These are phyloP conservation scores for Amoeboaphelidium occidentale DNA, from an alignment of 371 early-diverging fungal genomes.

Conservation along the genomic window DNA sequence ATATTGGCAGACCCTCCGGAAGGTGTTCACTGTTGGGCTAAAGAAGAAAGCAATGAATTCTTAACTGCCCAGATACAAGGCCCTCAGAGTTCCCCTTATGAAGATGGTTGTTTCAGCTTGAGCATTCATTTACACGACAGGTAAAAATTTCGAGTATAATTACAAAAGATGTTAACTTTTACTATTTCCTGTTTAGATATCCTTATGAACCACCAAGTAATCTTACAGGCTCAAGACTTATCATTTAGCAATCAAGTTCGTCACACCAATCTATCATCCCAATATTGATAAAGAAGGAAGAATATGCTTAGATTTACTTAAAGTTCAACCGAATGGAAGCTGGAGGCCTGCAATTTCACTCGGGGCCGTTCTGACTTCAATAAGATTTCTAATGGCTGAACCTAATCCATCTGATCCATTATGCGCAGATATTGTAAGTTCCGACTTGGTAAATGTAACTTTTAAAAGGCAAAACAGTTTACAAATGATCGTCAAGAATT, in stretches of 20 bases:
- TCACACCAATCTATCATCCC: slow-evolving; percentile 19
- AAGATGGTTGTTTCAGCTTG: background rate
- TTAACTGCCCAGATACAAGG: slow-evolving; percentile 1
- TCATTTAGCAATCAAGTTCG: too few species aligned
- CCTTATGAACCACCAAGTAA: slow-evolving; percentile 19
- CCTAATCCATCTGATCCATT: slow-evolving; percentile 22
- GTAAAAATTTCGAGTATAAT: background rate
- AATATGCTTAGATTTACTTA: slow-evolving; percentile 19
- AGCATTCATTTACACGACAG: slow-evolving; percentile 1
- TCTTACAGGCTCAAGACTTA: too few species aligned
- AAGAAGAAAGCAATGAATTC: background rate
- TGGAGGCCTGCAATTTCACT: slow-evolving; percentile 21
- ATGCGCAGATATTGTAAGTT: slow-evolving; percentile 16
- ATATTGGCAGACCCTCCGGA: slow-evolving; percentile 2
- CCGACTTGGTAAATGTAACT: too few species aligned
- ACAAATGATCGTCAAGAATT: too few species aligned
- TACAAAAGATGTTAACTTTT: too few species aligned
- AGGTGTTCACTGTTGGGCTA: slow-evolving; percentile 2
- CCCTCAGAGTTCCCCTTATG: slow-evolving; percentile 2
- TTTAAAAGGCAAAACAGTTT: too few species aligned
- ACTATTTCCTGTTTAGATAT: too few species aligned
- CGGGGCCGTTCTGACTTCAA: slow-evolving; percentile 12
- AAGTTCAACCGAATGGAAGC: slow-evolving; percentile 5
- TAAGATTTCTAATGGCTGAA: slow-evolving; percentile 16
- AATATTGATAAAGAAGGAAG: slow-evolving; percentile 18